phyloP scores from a whole-genome alignment of 2,329 filamentous ascomycete genomes.

The Scopulariopsis brevicaulis region DNA sequence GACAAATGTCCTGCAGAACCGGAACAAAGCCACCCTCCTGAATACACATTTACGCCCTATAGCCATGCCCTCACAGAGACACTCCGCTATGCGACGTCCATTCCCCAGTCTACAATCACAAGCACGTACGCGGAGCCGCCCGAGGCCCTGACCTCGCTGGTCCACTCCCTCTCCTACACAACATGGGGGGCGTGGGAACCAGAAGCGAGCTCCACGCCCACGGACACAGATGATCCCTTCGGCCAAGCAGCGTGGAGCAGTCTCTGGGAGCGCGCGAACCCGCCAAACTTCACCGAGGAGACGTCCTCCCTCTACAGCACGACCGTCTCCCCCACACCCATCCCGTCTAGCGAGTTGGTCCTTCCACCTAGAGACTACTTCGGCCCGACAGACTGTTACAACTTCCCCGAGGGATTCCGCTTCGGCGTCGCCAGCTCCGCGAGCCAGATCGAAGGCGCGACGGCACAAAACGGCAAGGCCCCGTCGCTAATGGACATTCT shows the following conservation, averaged over 20 bases:
- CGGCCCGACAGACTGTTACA: constrained; percentile 32
- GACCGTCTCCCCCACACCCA: constrained; percentile 40
- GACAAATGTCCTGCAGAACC: background rate
- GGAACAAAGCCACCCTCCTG: background rate
- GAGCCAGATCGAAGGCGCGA: constrained; percentile 32
- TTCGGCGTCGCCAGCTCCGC: constrained; percentile 37
- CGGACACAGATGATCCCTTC: constrained; percentile 13
- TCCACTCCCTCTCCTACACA: background rate
- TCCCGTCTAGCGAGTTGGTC: constrained; percentile 41
- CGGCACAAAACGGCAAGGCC: constrained; percentile 27
- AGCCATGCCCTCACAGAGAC: background rate
- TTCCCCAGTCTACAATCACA: background rate
- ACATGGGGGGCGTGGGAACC: background rate
- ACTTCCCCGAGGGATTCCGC: constrained; percentile 33
- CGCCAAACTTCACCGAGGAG: constrained; percentile 18
- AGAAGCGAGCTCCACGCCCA: background rate
- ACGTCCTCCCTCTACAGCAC: constrained; percentile 20
- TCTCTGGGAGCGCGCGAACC: constrained; percentile 14
- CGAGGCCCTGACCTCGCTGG: background rate
- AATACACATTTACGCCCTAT: background rate
- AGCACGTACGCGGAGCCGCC: background rate
- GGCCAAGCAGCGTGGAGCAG: constrained; percentile 19
- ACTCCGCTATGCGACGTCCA: background rate
- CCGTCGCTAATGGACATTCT: constrained; percentile 31
- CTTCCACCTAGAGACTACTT: constrained; percentile 42